A percentile compares a stretch with the other conserved stretches of the same genome.
Evolutionary conservation across 495 filamentous ascomycete genomes (phyloP).

Genomic region (Aspergillus sclerotioniger): DNA sequence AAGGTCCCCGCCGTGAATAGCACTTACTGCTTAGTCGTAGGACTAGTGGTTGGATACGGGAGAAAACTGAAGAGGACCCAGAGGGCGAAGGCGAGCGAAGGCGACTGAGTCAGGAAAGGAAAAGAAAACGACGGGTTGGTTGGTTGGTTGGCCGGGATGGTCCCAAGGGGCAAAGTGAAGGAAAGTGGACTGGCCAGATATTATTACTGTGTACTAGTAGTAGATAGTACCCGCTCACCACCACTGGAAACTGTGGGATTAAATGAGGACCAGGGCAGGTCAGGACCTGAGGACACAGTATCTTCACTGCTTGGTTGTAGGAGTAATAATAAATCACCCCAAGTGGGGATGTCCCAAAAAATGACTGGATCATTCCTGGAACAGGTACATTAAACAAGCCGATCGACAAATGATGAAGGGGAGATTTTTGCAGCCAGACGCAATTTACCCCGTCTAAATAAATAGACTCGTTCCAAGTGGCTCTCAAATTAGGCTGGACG

Average conservation of each 20-base stretch:
- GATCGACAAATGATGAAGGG: conserved; percentile 37
- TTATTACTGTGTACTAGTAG: too few species aligned
- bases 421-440: conserved; percentile 8
- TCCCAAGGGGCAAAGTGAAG: background rate
- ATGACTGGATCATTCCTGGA: conserved; percentile 18
- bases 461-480: conserved; percentile 14
- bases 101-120: too few species aligned
- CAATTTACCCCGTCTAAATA: conserved; percentile 3
- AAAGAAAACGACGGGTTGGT: too few species aligned
- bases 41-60: too few species aligned
- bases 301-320: background rate
- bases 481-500: conserved; percentile 16
- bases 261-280: background rate
- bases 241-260: background rate
- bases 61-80: too few species aligned
- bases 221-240: background rate
- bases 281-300: too few species aligned
- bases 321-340: conserved; percentile 13
- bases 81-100: too few species aligned
- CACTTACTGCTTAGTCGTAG: too few species aligned
- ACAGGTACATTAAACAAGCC: conserved; percentile 24
- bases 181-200: background rate
- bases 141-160: too few species aligned
- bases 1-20: background rate
- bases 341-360: conserved; percentile 23